Evolutionary conservation across 129 eudicot species (phyloP).

Genomic region (Cynara cardunculus): DNA sequence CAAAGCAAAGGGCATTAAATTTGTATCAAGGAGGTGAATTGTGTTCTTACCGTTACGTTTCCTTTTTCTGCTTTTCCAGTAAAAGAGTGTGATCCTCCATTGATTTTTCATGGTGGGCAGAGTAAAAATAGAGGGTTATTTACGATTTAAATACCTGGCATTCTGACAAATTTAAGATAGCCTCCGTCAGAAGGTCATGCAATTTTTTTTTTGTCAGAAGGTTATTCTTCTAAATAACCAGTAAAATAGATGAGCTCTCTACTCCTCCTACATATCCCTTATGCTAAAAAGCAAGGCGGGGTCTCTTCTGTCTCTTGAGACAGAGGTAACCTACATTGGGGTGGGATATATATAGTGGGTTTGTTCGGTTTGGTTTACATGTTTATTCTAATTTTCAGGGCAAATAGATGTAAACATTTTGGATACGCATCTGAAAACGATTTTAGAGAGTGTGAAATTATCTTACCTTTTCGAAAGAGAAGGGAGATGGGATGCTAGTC

Average conservation of each 20-base stretch:
- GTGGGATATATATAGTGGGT: too few relatives aligned
- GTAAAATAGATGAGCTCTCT: too few relatives aligned
- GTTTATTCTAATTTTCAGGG: slow-evolving; percentile 35
- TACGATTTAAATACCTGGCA: not conserved
- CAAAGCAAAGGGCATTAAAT: slow-evolving; percentile 44
- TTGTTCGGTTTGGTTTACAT: not conserved
- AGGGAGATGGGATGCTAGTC: slow-evolving; percentile 86
- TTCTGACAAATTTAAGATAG: too few relatives aligned
- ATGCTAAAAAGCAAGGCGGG: too few relatives aligned
- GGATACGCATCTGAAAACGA: slow-evolving; percentile 65
- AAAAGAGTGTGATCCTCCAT: not conserved
- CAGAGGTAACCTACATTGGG: not conserved
- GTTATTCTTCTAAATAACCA: too few relatives aligned
- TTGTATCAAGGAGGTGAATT: slow-evolving; percentile 38
- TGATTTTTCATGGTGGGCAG: not conserved
- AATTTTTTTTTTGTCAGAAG: too few relatives aligned
- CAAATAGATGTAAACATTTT: slow-evolving; percentile 30
- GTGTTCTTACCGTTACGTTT: not conserved
- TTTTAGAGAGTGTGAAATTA: slow-evolving; percentile 76
- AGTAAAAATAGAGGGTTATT: not conserved
- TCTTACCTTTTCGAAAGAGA: slow-evolving; percentile 89
- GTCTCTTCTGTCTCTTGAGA: too few relatives aligned
- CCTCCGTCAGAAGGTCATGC: too few relatives aligned
- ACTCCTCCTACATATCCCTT: not conserved
- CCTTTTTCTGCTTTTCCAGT: not conserved